Conservation (phyloP, 2,329 filamentous ascomycete species). For the Mollisia scopiformis region DNA sequence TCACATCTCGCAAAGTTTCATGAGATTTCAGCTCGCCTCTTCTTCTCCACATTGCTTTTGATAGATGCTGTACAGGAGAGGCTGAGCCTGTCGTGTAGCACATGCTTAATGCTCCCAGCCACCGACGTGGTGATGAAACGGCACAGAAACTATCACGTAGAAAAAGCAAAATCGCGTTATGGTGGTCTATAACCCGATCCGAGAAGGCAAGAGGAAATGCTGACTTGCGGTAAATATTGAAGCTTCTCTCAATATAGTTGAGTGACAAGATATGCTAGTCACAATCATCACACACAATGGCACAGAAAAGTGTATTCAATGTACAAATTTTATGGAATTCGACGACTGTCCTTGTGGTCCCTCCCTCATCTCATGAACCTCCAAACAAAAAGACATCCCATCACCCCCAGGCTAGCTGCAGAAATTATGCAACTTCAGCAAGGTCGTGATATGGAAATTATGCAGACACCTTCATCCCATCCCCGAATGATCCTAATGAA, state of each 20-base stretch:
- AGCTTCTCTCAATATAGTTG: too few relatives aligned
- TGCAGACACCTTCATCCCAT: background rate
- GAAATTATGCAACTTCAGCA: conserved; percentile 2
- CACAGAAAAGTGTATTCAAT: background rate
- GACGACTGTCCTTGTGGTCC: background rate
- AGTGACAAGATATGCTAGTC: background rate
- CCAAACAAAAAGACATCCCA: background rate
- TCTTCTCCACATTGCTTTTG: background rate
- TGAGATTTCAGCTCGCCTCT: background rate
- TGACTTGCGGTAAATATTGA: too few relatives aligned
- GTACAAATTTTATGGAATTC: conserved; percentile 1
- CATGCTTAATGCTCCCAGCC: background rate
- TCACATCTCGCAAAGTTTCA: background rate
- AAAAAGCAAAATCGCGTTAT: background rate
- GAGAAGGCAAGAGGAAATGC: too few relatives aligned
- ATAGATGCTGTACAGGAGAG: background rate
- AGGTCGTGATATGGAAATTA: conserved; percentile 1
- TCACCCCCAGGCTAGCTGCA: background rate
- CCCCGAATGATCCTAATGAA: conserved; percentile 22
- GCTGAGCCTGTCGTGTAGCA: background rate
- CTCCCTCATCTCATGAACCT: background rate
- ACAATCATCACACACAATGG: background rate
- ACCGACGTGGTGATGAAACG: background rate
- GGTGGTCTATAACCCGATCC: too few relatives aligned
- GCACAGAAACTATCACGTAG: background rate